Base-by-base conservation (phyloP, 805 yeast genomes). In the Pichia sporocuriosa region DNA sequence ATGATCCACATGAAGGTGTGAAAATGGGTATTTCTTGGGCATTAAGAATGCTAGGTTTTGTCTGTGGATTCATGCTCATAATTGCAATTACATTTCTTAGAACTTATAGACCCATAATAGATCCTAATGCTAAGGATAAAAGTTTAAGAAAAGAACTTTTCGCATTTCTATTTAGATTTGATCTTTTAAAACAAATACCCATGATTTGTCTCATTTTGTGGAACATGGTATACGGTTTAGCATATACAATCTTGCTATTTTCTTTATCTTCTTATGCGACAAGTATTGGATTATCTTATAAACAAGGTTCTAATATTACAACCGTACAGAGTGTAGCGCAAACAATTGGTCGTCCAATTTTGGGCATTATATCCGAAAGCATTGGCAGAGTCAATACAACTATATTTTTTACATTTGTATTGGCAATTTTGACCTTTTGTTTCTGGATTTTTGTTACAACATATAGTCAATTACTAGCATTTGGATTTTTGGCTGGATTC, bases 391-490 rank as follows among this genome's bases (percentile, higher is more conserved):
- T 67, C 0, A 75, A 75, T 51, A 57, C 67, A 15, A 65, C 78
- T 4, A 58, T 68, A 10, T 24, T 59, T 4, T 49, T 63, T 6
- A 65, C 73, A 1, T 16, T 51, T 1, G 43, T 70, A 4, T 46
- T 69, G 22, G 57, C 65, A 2, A 48, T 74, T 0, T 46, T 72
- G n/a, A 49, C 63, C 25, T 66, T 72, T 42, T 67, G 59, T 4
- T 73, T 67, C 47, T 76, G 82, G 81, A 61, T 73, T 12, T 68
- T 74, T 19, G 57, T 72, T 1, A 58, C 61, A 13, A 65, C 66
- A 1, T 73, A 68, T 48, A 57, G 62, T 0, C 61, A 65, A 20
- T 50, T 75, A 24, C 46, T 75, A 1, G 67, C 62, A 12, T 75
- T 73, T 50, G 57, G 70, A 0, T 54, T 73, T 4, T 44, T 72